phyloP scores from a whole-genome alignment of 1,284 basidiomycete species.

The Trametes hirsuta region DNA sequence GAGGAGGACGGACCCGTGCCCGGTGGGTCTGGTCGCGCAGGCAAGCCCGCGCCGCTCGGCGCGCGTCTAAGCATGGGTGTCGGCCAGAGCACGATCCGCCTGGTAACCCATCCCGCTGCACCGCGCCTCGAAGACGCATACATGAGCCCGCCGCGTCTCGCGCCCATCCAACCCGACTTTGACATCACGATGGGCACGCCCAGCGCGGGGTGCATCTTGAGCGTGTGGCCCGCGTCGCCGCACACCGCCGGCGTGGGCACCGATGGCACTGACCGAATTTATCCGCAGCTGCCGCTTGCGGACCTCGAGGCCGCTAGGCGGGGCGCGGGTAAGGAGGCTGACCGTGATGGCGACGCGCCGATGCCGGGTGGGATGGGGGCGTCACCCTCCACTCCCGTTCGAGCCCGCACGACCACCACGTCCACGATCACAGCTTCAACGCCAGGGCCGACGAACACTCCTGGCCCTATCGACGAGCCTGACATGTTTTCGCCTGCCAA shows the following conservation, averaged over 20 bases:
- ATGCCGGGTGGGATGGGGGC: slow-evolving; percentile 40
- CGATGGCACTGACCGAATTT: slow-evolving; percentile 15
- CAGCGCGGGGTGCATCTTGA: slow-evolving; percentile 33
- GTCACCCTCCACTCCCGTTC: slow-evolving; percentile 21
- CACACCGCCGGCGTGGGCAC: slow-evolving; percentile 1
- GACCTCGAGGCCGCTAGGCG: slow-evolving; percentile 31
- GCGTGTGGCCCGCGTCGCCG: slow-evolving; percentile 52
- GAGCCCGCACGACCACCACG: slow-evolving; percentile 3
- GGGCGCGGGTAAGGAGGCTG: not conserved
- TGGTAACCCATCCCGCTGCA: slow-evolving; percentile 42
- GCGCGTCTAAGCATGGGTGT: slow-evolving; percentile 56
- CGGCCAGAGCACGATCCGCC: slow-evolving; percentile 55
- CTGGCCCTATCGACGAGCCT: slow-evolving; percentile 33
- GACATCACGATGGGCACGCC: slow-evolving; percentile 67
- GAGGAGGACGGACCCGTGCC: slow-evolving; percentile 47
- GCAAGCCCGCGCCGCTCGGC: slow-evolving; percentile 57
- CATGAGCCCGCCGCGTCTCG: slow-evolving; percentile 58
- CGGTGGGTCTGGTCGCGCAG: slow-evolving; percentile 56
- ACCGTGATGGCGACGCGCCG: slow-evolving; percentile 7
- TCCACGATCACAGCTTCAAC: slow-evolving; percentile 11
- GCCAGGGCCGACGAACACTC: slow-evolving; percentile 30
- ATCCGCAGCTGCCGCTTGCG: slow-evolving; percentile 53
- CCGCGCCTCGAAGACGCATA: slow-evolving; percentile 5
- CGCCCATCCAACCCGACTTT: slow-evolving; percentile 65
- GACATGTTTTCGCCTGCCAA: slow-evolving; percentile 45